Percentiles rank a stretch among this genome's conserved stretches.
These are phyloP conservation scores for Eleusine coracana DNA, from an alignment of 176 grass and related monocot genomes.

Conservation along the genomic window DNA sequence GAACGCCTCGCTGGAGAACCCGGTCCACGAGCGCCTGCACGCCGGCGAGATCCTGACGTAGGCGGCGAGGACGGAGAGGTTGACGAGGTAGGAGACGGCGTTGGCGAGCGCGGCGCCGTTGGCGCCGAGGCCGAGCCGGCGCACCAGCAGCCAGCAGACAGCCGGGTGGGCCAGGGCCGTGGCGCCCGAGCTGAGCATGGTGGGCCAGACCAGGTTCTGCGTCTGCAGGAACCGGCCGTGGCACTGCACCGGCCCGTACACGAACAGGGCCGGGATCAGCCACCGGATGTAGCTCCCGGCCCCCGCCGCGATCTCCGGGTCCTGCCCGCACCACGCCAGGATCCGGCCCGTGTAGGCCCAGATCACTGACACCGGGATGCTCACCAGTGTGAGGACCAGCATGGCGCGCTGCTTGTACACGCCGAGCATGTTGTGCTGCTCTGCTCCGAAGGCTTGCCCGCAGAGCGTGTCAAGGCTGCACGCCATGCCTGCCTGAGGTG, in stretches of 20 bases:
- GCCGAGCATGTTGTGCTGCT: slow-evolving; percentile 38
- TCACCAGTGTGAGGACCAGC: slow-evolving; percentile 41
- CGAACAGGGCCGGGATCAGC: slow-evolving; percentile 48
- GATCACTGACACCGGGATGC: slow-evolving; percentile 35
- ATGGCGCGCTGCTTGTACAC: slow-evolving; percentile 57
- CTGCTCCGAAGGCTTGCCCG: slow-evolving; percentile 54
- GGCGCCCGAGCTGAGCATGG: slow-evolving; percentile 42
- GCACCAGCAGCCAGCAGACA: slow-evolving; percentile 64
- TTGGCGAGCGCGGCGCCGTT: slow-evolving; percentile 50
- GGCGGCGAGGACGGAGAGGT: slow-evolving; percentile 19
- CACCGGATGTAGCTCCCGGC: slow-evolving; percentile 49
- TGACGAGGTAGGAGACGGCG: slow-evolving; percentile 43
- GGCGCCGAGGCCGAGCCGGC: slow-evolving; percentile 26
- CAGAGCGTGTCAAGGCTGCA: slow-evolving; percentile 40
- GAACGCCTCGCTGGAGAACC: slow-evolving; percentile 56
- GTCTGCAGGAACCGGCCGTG: slow-evolving; percentile 42
- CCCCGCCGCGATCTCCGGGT: slow-evolving; percentile 39
- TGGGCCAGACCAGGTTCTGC: slow-evolving; percentile 47
- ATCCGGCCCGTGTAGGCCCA: slow-evolving; percentile 47
- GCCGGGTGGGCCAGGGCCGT: slow-evolving; percentile 45
- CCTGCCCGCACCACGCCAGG: slow-evolving; percentile 44
- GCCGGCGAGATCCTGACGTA: slow-evolving; percentile 43
- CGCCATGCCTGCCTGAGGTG: neutral
- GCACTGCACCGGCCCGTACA: slow-evolving; percentile 45
- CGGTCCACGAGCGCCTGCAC: slow-evolving; percentile 43